Conservation (phyloP, 371 early-diverging fungal species). For the Paraphysoderma sedebokerense region DNA sequence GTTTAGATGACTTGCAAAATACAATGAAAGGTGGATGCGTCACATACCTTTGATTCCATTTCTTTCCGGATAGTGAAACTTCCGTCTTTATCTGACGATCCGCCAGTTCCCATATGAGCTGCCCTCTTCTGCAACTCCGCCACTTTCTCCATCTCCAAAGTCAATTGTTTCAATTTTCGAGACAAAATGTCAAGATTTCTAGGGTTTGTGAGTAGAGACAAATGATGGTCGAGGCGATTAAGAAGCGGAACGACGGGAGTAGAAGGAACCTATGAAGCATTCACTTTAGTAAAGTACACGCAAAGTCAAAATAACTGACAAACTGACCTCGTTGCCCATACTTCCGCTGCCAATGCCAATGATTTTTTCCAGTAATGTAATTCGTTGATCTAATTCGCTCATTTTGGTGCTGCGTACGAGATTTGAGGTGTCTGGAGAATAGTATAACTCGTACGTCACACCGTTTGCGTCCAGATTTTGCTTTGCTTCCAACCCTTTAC, state of each 20-base stretch:
- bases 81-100: constrained; percentile 7
- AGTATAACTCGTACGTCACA: constrained; percentile 58
- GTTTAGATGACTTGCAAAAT: not conserved
- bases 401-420: constrained; percentile 38
- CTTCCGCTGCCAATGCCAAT: constrained; percentile 47
- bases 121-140: constrained; percentile 45
- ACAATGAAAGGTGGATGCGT: not conserved
- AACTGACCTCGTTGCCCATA: constrained; percentile 12
- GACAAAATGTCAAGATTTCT: constrained; percentile 55
- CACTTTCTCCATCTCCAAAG: constrained; percentile 54
- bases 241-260: constrained; percentile 40
- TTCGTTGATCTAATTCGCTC: constrained; percentile 53
- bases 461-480: constrained; percentile 15
- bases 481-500: too few relatives aligned
- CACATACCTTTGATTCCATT: constrained; percentile 12
- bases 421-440: constrained; percentile 46
- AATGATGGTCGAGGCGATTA: constrained; percentile 57
- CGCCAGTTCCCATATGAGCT: constrained; percentile 7
- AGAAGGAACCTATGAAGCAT: constrained; percentile 19
- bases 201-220: constrained; percentile 57
- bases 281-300: not conserved
- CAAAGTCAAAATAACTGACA: not conserved
- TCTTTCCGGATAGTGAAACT: constrained; percentile 6
- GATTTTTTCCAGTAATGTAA: constrained; percentile 55
- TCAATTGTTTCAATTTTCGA: constrained; percentile 45